Base-by-base conservation (phyloP, 2,329 filamentous ascomycete species). In the Ambrosiella xylebori region DNA sequence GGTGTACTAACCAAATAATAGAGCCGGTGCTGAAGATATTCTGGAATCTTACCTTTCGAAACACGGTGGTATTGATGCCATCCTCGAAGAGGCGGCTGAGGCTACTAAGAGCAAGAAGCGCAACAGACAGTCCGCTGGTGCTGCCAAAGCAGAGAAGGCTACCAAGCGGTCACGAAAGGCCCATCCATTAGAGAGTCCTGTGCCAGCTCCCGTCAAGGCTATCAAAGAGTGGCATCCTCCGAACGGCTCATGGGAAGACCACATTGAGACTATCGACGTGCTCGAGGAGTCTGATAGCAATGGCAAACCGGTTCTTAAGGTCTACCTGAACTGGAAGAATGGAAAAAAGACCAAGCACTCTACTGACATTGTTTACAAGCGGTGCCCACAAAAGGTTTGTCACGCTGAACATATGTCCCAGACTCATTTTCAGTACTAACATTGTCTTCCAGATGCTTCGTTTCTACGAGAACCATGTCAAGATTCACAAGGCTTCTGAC, bases 351-450 rank as follows among this genome's bases (percentile, higher is more conserved):
- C 85, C 0, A 82, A 86, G 65, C 86, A 91, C 64, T 76, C 80
- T 8, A 80, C 86, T 13, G 68, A 74, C 17, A 75, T 82, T 12
- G 76, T 89, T 7, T 86, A 90, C 64, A 77, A 81, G 65, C 83
- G 88, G 64, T 89, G 85, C 63, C 87, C 87, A 0, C 86, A 91
- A 66, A 86, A 84, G 76, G 84, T 85, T 67, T 58, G 71, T 44
- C 17, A 4, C 36, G 7, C 15, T 52, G 8, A 15, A 52, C 17
- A 52, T 27, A 52, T 11, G 2, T 17, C 13, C n/a, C 44, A n/a
- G 8, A n/a, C 7, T 47, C 27, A 27, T 5, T 27, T 5, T 53
- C 7, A 37, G 7, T 56, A 17, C 45, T 53, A 47, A 57, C 39
- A 4, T 59, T 4, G 1, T 8, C 13, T 8, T 19, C 5, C 56